phyloP scores from a whole-genome alignment of 179 eudicot species.

The Silene noctiflora region DNA sequence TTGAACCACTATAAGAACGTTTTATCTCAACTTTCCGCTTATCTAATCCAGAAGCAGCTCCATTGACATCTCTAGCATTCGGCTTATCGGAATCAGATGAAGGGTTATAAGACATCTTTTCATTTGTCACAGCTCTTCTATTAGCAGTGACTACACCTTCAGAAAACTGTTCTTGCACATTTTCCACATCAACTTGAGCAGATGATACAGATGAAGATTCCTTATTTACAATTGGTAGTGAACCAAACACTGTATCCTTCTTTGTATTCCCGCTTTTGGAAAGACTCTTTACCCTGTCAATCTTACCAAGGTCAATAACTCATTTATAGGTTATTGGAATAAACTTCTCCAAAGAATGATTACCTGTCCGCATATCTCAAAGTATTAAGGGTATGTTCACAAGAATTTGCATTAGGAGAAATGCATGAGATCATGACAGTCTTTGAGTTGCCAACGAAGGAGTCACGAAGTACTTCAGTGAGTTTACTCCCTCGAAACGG shows the following conservation, averaged over 20 bases:
- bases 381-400: slow-evolving; percentile 97
- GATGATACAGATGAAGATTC: slow-evolving; percentile 50
- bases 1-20: slow-evolving; percentile 40
- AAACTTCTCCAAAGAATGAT: not conserved
- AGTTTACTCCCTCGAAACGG: slow-evolving; percentile 99
- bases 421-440: slow-evolving; percentile 99
- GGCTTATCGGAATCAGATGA: slow-evolving; percentile 47
- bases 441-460: slow-evolving; percentile 97
- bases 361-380: slow-evolving; percentile 99
- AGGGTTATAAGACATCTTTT: slow-evolving; percentile 40
- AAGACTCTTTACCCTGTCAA: slow-evolving; percentile 89
- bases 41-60: slow-evolving; percentile 33
- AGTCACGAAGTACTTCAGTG: slow-evolving; percentile 99
- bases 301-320: not conserved
- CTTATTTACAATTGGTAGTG: slow-evolving; percentile 45
- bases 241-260: slow-evolving; percentile 61
- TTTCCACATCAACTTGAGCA: slow-evolving; percentile 55
- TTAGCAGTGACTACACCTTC: slow-evolving; percentile 51
- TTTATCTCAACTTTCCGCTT: slow-evolving; percentile 49
- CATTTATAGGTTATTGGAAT: not conserved
- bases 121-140: slow-evolving; percentile 59
- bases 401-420: slow-evolving; percentile 93
- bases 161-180: slow-evolving; percentile 45
- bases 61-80: slow-evolving; percentile 48
- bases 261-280: slow-evolving; percentile 83